Conservation (phyloP, 352 stramenopile species). For the Phytophthora europaea region DNA sequence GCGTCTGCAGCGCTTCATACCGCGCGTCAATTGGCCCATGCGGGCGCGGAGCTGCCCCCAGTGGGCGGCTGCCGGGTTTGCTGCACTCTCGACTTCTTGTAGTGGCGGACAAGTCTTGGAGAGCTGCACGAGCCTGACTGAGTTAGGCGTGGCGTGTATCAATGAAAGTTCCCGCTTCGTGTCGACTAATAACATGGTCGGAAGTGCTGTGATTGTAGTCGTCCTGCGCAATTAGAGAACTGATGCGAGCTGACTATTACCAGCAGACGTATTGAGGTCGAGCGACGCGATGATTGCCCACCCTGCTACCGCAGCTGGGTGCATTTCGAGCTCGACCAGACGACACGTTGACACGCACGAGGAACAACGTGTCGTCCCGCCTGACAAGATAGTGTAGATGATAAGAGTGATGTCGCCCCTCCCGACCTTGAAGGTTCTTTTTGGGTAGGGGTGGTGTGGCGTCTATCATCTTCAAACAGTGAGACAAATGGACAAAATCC, state of each 20-base stretch:
- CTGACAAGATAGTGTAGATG: not conserved
- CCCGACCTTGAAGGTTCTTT: constrained; percentile 24
- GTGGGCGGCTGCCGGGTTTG: constrained; percentile 1
- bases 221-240: not conserved
- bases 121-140: constrained; percentile 22
- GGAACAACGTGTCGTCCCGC: not conserved
- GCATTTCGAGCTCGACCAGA: constrained; percentile 19
- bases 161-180: constrained; percentile 10
- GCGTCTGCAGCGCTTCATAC: constrained; percentile 30
- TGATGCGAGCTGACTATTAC: not conserved
- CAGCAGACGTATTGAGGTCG: not conserved
- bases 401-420: constrained; percentile 18
- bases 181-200: constrained; percentile 30
- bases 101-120: constrained; percentile 4
- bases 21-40: constrained; percentile 45
- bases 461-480: not conserved
- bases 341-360: constrained; percentile 15
- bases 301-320: constrained; percentile 11
- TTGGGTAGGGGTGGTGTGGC: constrained; percentile 24
- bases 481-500: constrained; percentile 1
- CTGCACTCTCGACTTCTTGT: not conserved
- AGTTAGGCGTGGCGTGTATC: constrained; percentile 5
- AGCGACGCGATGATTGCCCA: constrained; percentile 13
- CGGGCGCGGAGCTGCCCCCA: constrained; percentile 47
- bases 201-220: not conserved